Evolutionary conservation across 2,329 filamentous ascomycete genomes (phyloP), one percentile per base, ranked within the genome.

Genomic region (Alternaria triticina): DNA sequence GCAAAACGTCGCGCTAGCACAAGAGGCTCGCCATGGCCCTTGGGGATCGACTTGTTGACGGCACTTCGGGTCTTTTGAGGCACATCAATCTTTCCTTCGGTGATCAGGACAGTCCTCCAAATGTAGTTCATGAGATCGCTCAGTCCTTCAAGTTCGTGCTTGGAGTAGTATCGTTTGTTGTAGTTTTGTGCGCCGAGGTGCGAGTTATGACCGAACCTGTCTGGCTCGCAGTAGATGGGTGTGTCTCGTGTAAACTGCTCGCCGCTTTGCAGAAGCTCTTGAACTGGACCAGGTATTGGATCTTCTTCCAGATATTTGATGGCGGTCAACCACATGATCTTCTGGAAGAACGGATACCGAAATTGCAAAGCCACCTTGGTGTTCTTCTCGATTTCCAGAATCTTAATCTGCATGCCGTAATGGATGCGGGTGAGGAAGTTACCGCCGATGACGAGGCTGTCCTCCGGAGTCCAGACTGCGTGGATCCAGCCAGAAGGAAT

Each of bases 401-500:
- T 83, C 67, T 86, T 87, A 72, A 91, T 87, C 74, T 91, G 89
- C 83, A 89, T 89, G 59, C 85, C 85, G 73, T 88, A 90, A 62
- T 90, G 88, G 76, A 90, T 83, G 59, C 86, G 82, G 6, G 88
- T 91, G 47, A 91, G 80, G 70, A 91, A 91, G 71, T 91, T 91
- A 55, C 89, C 89, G n/a, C 89, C 89, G 64, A 91, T 90, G 27
- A 91, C 89, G 52, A 91, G 79, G 70, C 89, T 91, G 71, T 91
- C 88, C 69, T 88, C 86, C 0, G 89, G 89, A 10, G 89, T 91
- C 87, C 89, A 90, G 8, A 91, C 89, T 23, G 89, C 89, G 72
- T 91, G 89, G 56, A 91, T 91, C 89, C 89, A 91, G 20, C 89
- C 89, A 33, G 89, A 90, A 5, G 89, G 89, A 66, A 91, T 91